A percentile compares a stretch with the other conserved stretches of the same genome.
These are phyloP conservation scores for Staphylotrichum longicolle DNA, from an alignment of 495 filamentous ascomycete genomes.

Conservation along the genomic window DNA sequence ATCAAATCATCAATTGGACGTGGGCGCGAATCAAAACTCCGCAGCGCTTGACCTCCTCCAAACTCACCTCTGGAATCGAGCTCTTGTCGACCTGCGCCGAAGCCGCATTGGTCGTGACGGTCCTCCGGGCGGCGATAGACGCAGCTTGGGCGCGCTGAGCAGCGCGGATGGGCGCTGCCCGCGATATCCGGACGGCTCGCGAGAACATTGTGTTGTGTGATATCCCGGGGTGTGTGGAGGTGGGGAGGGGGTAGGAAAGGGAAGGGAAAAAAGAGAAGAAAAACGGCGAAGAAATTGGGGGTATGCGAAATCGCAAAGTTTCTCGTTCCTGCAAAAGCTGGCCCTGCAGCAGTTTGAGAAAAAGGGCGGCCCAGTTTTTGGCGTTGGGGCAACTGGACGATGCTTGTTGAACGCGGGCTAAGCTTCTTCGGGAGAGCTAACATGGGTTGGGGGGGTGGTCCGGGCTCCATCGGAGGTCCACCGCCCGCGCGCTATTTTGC, in stretches of 20 bases:
- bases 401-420: conserved; percentile 31
- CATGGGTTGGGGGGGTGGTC: conserved; percentile 17
- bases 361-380: conserved; percentile 27
- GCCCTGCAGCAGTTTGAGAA: conserved; percentile 13
- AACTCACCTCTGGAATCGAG: conserved; percentile 63
- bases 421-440: conserved; percentile 19
- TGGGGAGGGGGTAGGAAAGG: neutral
- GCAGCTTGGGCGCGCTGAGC: conserved; percentile 47
- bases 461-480: conserved; percentile 20
- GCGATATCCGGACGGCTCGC: conserved; percentile 49
- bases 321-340: conserved; percentile 4
- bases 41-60: conserved; percentile 3
- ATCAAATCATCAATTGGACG: neutral
- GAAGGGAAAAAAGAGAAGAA: conserved; percentile 1
- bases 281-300: neutral
- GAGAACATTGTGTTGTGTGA: conserved; percentile 48
- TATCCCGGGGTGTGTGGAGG: conserved; percentile 3
- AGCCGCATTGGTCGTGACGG: conserved; percentile 92
- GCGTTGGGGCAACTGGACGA: conserved; percentile 28
- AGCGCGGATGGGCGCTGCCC: conserved; percentile 45
- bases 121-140: conserved; percentile 50
- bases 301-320: conserved; percentile 20
- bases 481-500: conserved; percentile 18
- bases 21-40: conserved; percentile 4
- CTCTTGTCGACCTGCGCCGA: conserved; percentile 83